Evolutionary conservation across 176 grass and related monocot genomes (phyloP).

Genomic region (Carex kokanica): DNA sequence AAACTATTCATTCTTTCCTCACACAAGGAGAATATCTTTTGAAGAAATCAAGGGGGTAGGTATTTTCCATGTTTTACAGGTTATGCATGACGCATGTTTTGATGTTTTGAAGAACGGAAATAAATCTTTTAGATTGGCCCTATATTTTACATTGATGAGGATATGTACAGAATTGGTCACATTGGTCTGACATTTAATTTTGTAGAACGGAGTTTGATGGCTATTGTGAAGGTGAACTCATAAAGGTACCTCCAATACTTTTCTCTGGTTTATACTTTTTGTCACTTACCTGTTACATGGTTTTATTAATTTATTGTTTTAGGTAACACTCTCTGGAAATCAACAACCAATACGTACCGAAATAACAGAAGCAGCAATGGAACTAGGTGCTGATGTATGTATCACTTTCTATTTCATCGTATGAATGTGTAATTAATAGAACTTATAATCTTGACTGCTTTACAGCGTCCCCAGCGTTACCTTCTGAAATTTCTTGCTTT

Average conservation of each 20-base stretch:
- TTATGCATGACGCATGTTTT: constrained; percentile 4
- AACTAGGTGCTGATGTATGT: constrained; percentile 80
- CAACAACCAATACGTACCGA: constrained; percentile 91
- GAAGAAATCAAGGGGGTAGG: not conserved
- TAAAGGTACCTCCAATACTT: constrained; percentile 57
- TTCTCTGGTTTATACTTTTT: not conserved
- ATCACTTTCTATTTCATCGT: constrained; percentile 10
- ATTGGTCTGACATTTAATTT: constrained; percentile 14
- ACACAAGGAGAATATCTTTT: not conserved
- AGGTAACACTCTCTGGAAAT: constrained; percentile 97
- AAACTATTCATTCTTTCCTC: not conserved
- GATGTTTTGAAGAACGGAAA: constrained; percentile 15
- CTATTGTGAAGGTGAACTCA: constrained; percentile 97
- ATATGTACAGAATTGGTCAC: not conserved
- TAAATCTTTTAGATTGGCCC: not conserved
- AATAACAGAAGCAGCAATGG: constrained; percentile 98
- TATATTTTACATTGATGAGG: not conserved
- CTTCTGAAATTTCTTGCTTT: not conserved
- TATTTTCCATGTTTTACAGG: not conserved
- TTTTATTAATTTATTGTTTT: constrained; percentile 20
- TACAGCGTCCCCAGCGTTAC: no score
- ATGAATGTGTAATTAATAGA: not conserved
- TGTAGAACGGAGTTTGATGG: constrained; percentile 93
- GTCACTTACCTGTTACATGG: not conserved
- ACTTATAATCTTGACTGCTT: constrained; percentile 6